A percentile compares a stretch with the other conserved stretches of the same genome.
Conservation (phyloP, 305 asterid species). For the Fraxinus dipetala region DNA sequence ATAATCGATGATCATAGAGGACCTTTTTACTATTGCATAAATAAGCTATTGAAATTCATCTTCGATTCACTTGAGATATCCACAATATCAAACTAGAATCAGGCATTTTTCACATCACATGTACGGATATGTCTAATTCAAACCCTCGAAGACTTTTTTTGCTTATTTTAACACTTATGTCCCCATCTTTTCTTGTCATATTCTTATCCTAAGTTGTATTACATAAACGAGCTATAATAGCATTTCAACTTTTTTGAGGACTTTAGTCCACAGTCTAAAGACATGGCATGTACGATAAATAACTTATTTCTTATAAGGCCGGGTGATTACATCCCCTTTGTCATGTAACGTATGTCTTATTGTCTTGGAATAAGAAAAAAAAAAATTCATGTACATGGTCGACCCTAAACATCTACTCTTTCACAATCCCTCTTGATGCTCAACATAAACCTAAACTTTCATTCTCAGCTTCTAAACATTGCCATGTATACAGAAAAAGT, state of each 20-base stretch:
- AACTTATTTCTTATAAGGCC: not conserved
- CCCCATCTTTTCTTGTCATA: not conserved
- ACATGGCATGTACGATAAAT: not conserved
- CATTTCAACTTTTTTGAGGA: not conserved
- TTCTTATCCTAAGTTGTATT: not conserved
- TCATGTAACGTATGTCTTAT: not conserved
- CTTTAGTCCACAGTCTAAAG: not conserved
- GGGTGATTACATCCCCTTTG: not conserved
- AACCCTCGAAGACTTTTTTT: no score
- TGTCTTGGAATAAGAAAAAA: not conserved
- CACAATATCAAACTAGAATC: no score
- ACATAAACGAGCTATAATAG: not conserved
- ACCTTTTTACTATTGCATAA: no score
- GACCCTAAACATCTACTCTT: not conserved
- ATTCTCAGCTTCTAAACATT: conserved; percentile 32
- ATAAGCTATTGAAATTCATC: not conserved
- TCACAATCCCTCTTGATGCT: not conserved
- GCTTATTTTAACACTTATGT: not conserved
- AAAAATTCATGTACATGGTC: not conserved
- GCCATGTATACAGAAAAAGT: conserved; percentile 17
- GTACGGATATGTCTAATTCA: no score
- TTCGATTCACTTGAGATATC: not conserved
- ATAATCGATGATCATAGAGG: not conserved
- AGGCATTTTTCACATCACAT: no score
- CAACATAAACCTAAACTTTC: not conserved